A percentile compares a stretch with the other conserved stretches of the same genome.
Conservation (phyloP, 192 early-diverging fungal genomes). For the Entomortierella lignicola region DNA sequence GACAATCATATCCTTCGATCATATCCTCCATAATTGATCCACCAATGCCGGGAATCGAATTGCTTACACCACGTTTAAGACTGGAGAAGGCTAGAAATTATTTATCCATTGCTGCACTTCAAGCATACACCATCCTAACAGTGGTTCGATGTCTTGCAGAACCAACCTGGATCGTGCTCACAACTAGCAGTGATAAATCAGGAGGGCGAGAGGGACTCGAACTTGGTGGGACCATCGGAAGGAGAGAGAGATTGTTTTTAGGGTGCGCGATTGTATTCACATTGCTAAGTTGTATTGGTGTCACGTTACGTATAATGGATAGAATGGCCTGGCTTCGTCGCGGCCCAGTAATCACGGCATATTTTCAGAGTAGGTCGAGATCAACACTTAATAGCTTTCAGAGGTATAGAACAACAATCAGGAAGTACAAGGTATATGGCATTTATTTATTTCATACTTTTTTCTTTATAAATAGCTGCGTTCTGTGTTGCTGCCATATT, state of each 20-base stretch:
- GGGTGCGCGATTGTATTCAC: constrained; percentile 18
- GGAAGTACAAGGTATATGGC: no score
- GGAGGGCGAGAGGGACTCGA: constrained; percentile 2
- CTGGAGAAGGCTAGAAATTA: constrained; percentile 25
- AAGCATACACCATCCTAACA: constrained; percentile 41
- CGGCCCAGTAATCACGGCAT: constrained; percentile 13
- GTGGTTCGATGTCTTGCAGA: constrained; percentile 36
- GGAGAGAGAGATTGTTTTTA: constrained; percentile 8
- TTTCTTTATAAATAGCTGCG: constrained; percentile 14
- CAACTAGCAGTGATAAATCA: constrained; percentile 17
- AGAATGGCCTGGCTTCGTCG: constrained; percentile 16
- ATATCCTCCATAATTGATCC: background rate
- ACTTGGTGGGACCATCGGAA: constrained; percentile 12
- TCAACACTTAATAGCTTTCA: background rate
- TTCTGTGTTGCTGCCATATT: constrained; percentile 27
- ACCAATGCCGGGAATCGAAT: constrained; percentile 1
- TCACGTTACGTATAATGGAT: constrained; percentile 43
- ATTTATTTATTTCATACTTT: background rate
- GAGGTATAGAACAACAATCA: no score
- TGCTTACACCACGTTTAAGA: constrained; percentile 6
- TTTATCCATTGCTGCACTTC: constrained; percentile 14
- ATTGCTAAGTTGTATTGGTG: constrained; percentile 33
- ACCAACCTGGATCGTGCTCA: constrained; percentile 32
- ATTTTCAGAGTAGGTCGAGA: constrained; percentile 38
- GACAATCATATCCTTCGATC: background rate